phyloP scores from a whole-genome alignment of 106 monocot species.

The Platanthera zijinensis region DNA sequence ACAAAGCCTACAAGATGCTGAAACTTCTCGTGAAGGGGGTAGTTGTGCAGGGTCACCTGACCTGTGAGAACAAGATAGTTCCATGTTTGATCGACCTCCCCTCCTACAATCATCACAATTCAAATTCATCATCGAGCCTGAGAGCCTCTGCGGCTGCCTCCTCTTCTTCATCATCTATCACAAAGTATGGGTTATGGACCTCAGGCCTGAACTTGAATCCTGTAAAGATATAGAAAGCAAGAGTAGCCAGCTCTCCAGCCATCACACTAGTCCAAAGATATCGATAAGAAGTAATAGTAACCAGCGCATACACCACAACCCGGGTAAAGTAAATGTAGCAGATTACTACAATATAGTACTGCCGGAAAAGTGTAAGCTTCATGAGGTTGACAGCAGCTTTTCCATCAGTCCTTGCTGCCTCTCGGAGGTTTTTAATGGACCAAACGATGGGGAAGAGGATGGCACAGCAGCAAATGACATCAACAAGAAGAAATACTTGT shows the following conservation, averaged over 20 bases:
- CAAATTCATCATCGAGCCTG: conserved; percentile 75
- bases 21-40: neutral
- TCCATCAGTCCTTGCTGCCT: conserved; percentile 46
- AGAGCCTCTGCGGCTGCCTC: conserved; percentile 71
- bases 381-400: conserved; percentile 45
- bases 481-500: conserved; percentile 35
- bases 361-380: conserved; percentile 45
- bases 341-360: conserved; percentile 44
- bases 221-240: conserved; percentile 70
- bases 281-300: conserved; percentile 62
- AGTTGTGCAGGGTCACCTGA: neutral
- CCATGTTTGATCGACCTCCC: neutral
- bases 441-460: conserved; percentile 49
- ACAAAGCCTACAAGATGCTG: neutral
- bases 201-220: conserved; percentile 71
- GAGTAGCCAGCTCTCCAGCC: conserved; percentile 62
- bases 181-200: conserved; percentile 72
- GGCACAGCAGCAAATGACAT: conserved; percentile 38
- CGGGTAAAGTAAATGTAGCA: conserved; percentile 49
- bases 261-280: conserved; percentile 68
- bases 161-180: conserved; percentile 76
- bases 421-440: conserved; percentile 35
- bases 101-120: conserved; percentile 32
- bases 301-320: conserved; percentile 59
- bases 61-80: neutral